phyloP scores from a whole-genome alignment of 2,329 filamentous ascomycete species.

The Microcera coccophila region DNA sequence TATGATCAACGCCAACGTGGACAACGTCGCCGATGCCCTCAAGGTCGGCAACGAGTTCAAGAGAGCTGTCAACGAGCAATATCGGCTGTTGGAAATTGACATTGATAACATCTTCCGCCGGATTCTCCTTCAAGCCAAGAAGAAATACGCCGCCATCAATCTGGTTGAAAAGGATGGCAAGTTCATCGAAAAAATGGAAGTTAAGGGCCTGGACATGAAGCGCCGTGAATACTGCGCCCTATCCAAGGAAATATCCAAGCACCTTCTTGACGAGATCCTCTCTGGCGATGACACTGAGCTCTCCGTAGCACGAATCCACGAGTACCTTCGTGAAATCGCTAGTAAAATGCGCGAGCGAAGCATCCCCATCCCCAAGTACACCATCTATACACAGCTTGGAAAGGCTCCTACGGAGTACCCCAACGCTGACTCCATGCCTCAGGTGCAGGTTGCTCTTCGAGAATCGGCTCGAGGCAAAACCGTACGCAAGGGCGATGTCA shows the following conservation, averaged over 20 bases:
- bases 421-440: slow-evolving; percentile 91
- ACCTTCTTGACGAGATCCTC: slow-evolving; percentile 87
- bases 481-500: slow-evolving; percentile 90
- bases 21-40: slow-evolving; percentile 84
- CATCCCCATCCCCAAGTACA: slow-evolving; percentile 81
- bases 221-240: slow-evolving; percentile 93
- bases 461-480: slow-evolving; percentile 83
- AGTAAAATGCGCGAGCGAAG: slow-evolving; percentile 78
- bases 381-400: slow-evolving; percentile 95
- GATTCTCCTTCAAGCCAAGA: slow-evolving; percentile 92
- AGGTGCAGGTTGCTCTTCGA: slow-evolving; percentile 89
- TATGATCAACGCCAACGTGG: slow-evolving; percentile 99
- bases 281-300: slow-evolving; percentile 89
- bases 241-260: slow-evolving; percentile 89
- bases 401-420: slow-evolving; percentile 92
- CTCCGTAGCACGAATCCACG: slow-evolving; percentile 85
- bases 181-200: slow-evolving; percentile 89
- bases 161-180: slow-evolving; percentile 85
- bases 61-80: slow-evolving; percentile 87
- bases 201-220: slow-evolving; percentile 98
- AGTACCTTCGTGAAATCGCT: slow-evolving; percentile 82
- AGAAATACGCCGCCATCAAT: slow-evolving; percentile 98
- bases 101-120: slow-evolving; percentile 97
- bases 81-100: slow-evolving; percentile 90
- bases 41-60: slow-evolving; percentile 95